Conservation (phyloP, 73 alveolate genomes). For the Stentor roeselii region DNA sequence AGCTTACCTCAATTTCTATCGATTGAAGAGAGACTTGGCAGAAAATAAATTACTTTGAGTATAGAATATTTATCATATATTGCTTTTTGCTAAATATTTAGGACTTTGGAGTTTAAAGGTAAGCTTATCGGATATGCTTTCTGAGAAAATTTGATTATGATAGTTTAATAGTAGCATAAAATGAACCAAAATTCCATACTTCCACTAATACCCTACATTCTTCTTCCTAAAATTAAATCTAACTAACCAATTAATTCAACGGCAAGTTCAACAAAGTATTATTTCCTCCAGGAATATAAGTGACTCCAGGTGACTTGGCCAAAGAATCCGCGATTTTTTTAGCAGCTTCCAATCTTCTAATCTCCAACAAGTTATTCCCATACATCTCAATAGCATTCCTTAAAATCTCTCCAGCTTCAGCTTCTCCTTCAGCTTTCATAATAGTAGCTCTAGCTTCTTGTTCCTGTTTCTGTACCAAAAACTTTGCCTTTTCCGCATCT, state of each 20-base stretch:
- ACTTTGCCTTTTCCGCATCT: conserved; percentile 95
- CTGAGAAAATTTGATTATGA: no score
- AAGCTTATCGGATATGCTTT: no score
- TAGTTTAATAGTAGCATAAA: no score
- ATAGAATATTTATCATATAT: no score
- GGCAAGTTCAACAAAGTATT: conserved; percentile 20
- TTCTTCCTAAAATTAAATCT: no score
- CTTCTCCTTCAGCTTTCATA: conserved; percentile 93
- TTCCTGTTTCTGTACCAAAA: conserved; percentile 82
- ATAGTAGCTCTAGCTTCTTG: conserved; percentile 86
- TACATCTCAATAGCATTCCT: conserved; percentile 64
- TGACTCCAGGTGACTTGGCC: conserved; percentile 56
- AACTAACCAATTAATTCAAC: conserved; percentile 56
- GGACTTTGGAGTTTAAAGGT: no score
- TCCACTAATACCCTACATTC: no score
- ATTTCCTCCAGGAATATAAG: conserved; percentile 45
- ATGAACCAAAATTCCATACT: no score
- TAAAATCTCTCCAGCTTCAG: conserved; percentile 72
- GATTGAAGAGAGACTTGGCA: no score
- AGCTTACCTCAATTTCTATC: no score
- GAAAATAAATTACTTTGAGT: no score
- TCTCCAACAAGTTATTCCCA: conserved; percentile 86
- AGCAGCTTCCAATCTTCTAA: conserved; percentile 81
- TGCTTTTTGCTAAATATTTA: no score
- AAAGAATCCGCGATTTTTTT: conserved; percentile 73